Evolutionary conservation across 2,329 filamentous ascomycete species (phyloP).

Genomic region (Epichloe typhina): DNA sequence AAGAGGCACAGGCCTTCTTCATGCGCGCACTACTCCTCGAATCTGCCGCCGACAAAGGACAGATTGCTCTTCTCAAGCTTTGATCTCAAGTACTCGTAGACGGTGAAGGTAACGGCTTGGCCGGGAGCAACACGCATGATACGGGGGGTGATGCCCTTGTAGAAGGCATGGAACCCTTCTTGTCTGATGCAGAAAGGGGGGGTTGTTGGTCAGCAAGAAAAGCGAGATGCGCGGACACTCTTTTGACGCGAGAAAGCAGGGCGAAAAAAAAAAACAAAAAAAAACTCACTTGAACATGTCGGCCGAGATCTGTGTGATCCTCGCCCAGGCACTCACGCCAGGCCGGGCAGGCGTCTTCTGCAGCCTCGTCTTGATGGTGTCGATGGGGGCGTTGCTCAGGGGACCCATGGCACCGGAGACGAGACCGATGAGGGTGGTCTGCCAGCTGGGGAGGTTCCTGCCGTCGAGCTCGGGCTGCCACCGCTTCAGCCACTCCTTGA

Average conservation of each 20-base stretch:
- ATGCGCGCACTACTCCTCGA: conserved; percentile 43
- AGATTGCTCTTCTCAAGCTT: conserved; percentile 55
- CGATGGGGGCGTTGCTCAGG: conserved; percentile 91
- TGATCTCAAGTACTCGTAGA: conserved; percentile 66
- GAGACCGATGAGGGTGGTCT: conserved; percentile 83
- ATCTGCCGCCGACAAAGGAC: conserved; percentile 47
- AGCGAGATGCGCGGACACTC: neutral
- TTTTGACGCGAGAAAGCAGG: neutral
- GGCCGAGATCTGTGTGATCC: conserved; percentile 65
- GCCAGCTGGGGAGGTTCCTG: conserved; percentile 63
- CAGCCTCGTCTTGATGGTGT: conserved; percentile 95
- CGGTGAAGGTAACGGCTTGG: conserved; percentile 67
- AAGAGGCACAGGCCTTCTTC: neutral
- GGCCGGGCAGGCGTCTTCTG: conserved; percentile 78
- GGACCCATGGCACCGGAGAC: conserved; percentile 86
- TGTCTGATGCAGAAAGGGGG: conserved; percentile 39
- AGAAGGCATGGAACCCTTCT: conserved; percentile 90
- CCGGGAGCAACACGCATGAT: conserved; percentile 96
- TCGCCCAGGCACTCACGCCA: conserved; percentile 65
- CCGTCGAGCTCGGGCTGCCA: conserved; percentile 57
- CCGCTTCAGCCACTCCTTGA: conserved; percentile 65
- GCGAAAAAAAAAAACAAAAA: neutral
- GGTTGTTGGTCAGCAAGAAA: neutral
- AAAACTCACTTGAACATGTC: conserved; percentile 65
- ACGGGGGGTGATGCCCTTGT: conserved; percentile 95